Base-by-base conservation (phyloP, 345 rosid species). In the Eutrema yunnanense region DNA sequence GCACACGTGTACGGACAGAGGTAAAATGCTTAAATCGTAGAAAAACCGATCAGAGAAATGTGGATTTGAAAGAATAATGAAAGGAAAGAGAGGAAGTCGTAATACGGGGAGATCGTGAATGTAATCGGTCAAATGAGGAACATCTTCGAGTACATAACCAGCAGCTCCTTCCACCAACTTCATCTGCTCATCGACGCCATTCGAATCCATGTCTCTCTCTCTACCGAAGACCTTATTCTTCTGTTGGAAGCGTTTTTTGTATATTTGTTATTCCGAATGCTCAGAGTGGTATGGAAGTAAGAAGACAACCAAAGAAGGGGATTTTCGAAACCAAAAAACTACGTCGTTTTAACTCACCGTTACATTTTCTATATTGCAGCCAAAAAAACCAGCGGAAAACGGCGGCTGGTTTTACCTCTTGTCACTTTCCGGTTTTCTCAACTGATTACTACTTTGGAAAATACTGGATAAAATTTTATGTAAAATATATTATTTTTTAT, bases 101-200 rank as follows among this genome's bases (percentile, higher is more conserved):
- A n/a, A 27, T 82, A 90, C 98, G 4, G 84, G 78, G 72, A 92
- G 89, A 83, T 81, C 73, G 47, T 79, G 74, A 80, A 90, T 73
- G 83, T 86, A 92, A 83, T 92, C 96, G 55, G 77, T 73, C 37
- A 88, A 56, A 50, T 91, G 97, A 81, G 92, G 95, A 63, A 91
- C 87, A 69, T 88, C 92, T 81, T 91, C 88, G 71, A 91, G 92
- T 2, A 87, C 81, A 57, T 82, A 91, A 49, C 97, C 96, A 48
- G 75, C 85, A 11, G 69, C 70, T 29, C 90, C 92, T 32, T 77
- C 37, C 40, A 82, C 81, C 63, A 80, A 8, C 76, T 84, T 86
- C 34, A 63, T 70, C 30, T 68, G 59, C 54, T 73, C 59, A 64
- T 76, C 54, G 32, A 33, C 55, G 54, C 75, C 75, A 49, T 69